phyloP scores from a whole-genome alignment of 176 grass and related monocot genomes.

The Triticum monococcum region DNA sequence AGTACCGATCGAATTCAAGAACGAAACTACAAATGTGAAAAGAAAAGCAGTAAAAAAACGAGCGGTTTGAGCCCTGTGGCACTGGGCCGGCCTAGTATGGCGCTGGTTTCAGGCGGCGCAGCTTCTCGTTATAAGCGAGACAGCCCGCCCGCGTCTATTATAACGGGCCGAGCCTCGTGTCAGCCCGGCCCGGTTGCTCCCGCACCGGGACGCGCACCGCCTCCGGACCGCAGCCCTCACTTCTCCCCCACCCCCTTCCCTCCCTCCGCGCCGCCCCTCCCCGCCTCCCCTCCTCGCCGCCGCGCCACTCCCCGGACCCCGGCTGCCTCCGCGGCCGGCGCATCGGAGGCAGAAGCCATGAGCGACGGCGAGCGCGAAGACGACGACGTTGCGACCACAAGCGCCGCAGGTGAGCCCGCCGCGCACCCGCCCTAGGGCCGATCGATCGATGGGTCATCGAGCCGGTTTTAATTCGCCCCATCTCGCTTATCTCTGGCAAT shows the following conservation, averaged over 20 bases:
- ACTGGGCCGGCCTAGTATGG: too few relatives aligned
- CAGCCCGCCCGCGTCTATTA: too few relatives aligned
- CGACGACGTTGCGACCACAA: constrained; percentile 29
- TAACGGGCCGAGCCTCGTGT: not conserved
- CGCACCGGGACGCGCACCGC: not conserved
- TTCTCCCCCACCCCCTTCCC: not conserved
- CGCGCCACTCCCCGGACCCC: not conserved
- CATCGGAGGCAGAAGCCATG: constrained; percentile 1
- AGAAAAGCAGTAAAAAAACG: too few relatives aligned
- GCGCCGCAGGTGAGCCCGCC: constrained; percentile 33
- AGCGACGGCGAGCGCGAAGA: constrained; percentile 36
- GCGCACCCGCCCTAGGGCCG: not conserved
- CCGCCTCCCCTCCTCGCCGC: not conserved
- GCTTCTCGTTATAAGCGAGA: too few relatives aligned
- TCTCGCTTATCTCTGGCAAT: not conserved
- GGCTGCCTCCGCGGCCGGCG: not conserved
- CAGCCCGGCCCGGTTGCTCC: not conserved
- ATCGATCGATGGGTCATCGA: not conserved
- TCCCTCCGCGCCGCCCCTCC: not conserved
- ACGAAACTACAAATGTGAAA: too few relatives aligned
- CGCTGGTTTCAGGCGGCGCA: too few relatives aligned
- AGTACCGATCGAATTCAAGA: too few relatives aligned
- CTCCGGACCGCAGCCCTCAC: not conserved
- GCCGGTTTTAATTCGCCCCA: not conserved
- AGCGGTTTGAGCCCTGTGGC: too few relatives aligned